These are phyloP conservation scores for Physcomitrellopsis africana DNA, from an alignment of 225 moss, liverwort and hornwort genomes.

Conservation along the genomic window DNA sequence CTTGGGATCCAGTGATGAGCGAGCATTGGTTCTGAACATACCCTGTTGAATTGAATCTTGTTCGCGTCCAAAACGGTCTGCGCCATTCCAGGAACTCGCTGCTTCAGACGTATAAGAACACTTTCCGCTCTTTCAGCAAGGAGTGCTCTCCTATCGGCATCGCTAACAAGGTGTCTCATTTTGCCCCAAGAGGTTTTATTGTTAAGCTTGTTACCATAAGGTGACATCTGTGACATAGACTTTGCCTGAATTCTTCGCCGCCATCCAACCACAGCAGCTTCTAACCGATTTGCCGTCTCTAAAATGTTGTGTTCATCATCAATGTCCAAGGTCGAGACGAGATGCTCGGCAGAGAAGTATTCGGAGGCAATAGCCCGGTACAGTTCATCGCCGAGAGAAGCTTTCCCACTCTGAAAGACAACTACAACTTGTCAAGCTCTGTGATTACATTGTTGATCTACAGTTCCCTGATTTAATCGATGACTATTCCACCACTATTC, in stretches of 20 bases:
- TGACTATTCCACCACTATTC: neutral
- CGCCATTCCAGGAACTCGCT: constrained; percentile 86
- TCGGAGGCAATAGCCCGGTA: constrained; percentile 77
- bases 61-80: constrained; percentile 85
- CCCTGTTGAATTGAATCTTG: constrained; percentile 94
- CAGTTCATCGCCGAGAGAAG: constrained; percentile 78
- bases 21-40: constrained; percentile 27
- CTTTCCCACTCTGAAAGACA: constrained; percentile 74
- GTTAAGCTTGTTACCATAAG: constrained; percentile 56
- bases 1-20: neutral
- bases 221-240: constrained; percentile 46
- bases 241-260: constrained; percentile 74
- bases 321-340: constrained; percentile 74
- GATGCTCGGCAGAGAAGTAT: constrained; percentile 74
- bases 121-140: constrained; percentile 85
- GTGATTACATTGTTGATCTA: neutral
- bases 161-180: constrained; percentile 80
- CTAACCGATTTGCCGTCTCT: constrained; percentile 87
- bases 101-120: constrained; percentile 72
- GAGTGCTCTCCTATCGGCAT: constrained; percentile 68
- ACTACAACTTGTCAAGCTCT: constrained; percentile 31
- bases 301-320: constrained; percentile 76
- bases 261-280: constrained; percentile 83
- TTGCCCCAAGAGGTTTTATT: constrained; percentile 77
- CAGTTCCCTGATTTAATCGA: neutral